Evolutionary conservation across 108 stramenopile genomes (phyloP), one percentile per base, ranked within the genome.

Genomic region (Chaetoceros tenuissimus): DNA sequence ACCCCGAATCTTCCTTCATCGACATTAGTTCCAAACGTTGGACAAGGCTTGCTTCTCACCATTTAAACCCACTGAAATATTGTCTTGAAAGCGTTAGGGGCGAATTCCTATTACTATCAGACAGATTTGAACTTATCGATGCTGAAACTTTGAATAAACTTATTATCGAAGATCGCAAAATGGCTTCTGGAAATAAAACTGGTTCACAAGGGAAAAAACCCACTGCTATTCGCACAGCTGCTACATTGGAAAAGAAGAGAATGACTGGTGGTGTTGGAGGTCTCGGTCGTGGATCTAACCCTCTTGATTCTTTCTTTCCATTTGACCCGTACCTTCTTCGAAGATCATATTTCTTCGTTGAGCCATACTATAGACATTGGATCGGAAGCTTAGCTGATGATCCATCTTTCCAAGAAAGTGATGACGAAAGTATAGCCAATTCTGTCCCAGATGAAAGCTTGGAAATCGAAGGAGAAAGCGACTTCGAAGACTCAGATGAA

Each of bases 261-360:
- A 48, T 79, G 26, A 85, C 65, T 46, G 89, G 86, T 8, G 89
- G 86, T 22, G 86, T 90, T n/a, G 92, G 93, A 29, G 93, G 88
- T 49, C 53, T 96, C 25, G 94, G 93, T 10, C 62, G 72, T 25
- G 95, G 94, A 56, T 85, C 74, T 8, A 97, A 98, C 75, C 95
- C 97, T 7, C 62, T 98, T 29, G 87, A 94, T 47, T 92, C 94
- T 0, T 98, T 94, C 56, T 98, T 98, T 60, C 97, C 97, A 3
- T 98, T 98, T 63, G 97, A 98, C 70, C 97, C 97, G 7, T 94
- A 88, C 58, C 65, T 98, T 21, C 67, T 98, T 27, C 67, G 85
- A 47, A 72, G 74, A 48, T 92, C 94, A 3, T 80, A 92, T 59
- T 64, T 28, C 2, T 78, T 64, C 61, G 73, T 98, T 16, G 93